phyloP scores from a whole-genome alignment of 495 filamentous ascomycete genomes.

The Neurospora sp. region DNA sequence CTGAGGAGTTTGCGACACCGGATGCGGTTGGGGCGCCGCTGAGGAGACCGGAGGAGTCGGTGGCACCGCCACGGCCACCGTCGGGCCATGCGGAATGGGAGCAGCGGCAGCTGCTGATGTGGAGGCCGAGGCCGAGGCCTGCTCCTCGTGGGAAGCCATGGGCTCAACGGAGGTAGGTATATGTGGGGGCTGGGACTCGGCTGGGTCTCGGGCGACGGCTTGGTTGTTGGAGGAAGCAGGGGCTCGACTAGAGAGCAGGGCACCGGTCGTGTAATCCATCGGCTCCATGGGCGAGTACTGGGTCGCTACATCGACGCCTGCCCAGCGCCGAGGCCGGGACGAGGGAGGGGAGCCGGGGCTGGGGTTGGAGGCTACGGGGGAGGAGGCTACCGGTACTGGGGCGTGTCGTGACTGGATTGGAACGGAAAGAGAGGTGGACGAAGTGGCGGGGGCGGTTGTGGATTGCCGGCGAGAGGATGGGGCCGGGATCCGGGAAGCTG shows the following conservation, averaged over 20 bases:
- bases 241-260: constrained; percentile 19
- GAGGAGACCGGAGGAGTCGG: constrained; percentile 1
- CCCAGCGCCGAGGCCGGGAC: constrained; percentile 33
- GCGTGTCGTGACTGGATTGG: neutral
- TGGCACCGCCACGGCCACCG: neutral
- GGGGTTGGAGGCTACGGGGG: neutral
- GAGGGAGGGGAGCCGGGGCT: neutral
- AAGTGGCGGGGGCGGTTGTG: constrained; percentile 23
- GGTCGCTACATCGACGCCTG: constrained; percentile 44
- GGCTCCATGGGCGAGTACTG: constrained; percentile 47
- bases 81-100: neutral
- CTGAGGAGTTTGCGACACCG: constrained; percentile 24
- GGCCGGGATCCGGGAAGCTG: constrained; percentile 33
- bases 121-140: constrained; percentile 1
- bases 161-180: neutral
- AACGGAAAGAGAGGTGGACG: neutral
- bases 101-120: constrained; percentile 5
- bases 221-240: constrained; percentile 10
- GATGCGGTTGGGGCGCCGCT: constrained; percentile 17
- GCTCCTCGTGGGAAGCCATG: constrained; percentile 18
- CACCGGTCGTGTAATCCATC: constrained; percentile 26
- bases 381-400: constrained; percentile 23
- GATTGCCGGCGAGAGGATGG: constrained; percentile 34
- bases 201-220: constrained; percentile 6
- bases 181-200: constrained; percentile 16